These are phyloP conservation scores for Micractinium conductrix DNA, from an alignment of 139 green algal species.

Conservation along the genomic window DNA sequence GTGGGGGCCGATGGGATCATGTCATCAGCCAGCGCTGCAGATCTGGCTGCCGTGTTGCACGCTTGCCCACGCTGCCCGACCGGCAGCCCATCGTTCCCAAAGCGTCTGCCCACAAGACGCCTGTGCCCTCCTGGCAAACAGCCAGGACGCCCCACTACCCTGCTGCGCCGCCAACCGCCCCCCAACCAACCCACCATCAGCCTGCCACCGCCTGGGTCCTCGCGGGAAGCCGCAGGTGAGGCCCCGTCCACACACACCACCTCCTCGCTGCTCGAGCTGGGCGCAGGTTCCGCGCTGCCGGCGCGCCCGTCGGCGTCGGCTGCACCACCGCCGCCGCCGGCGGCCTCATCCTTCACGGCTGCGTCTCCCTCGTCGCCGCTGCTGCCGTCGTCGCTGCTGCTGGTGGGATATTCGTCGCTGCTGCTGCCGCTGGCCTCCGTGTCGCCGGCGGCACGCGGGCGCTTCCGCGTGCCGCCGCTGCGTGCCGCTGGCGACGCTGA, in stretches of 20 bases:
- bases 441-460: background rate
- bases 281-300: background rate
- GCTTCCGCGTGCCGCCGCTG: constrained; percentile 13
- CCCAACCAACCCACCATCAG: no score
- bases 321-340: background rate
- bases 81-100: no score
- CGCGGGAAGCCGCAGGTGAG: background rate
- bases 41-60: no score
- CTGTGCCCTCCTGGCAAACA: no score
- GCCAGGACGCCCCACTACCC: background rate
- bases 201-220: no score
- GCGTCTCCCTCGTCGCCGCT: background rate
- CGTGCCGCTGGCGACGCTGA: background rate
- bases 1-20: no score
- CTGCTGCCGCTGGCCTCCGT: constrained; percentile 7
- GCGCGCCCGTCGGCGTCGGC: background rate
- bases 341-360: background rate
- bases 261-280: background rate
- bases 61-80: no score
- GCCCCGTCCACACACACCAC: constrained; percentile 19
- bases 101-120: no score
- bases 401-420: background rate
- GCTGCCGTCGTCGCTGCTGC: constrained; percentile 16
- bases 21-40: no score
- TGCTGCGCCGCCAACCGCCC: background rate